Conservation (phyloP, 2,329 filamentous ascomycete species). For the Macroventuria anomochaeta region DNA sequence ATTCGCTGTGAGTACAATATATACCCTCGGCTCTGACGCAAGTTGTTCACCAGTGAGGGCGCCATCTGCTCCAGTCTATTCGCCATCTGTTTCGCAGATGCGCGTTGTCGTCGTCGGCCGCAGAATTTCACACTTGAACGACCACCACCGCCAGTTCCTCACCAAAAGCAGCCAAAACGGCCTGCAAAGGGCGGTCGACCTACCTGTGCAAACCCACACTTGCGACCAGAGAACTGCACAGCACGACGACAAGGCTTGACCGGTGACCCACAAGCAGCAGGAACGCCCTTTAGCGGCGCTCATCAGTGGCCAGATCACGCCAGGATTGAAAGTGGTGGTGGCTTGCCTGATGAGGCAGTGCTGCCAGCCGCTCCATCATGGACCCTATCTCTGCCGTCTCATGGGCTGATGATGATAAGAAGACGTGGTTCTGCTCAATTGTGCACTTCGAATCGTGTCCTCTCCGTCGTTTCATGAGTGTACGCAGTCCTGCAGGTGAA, state of each 20-base stretch:
- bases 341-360: slow-evolving; percentile 29
- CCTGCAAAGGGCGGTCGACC: slow-evolving; percentile 23
- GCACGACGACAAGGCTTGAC: slow-evolving; percentile 18
- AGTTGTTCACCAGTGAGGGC: slow-evolving; percentile 16
- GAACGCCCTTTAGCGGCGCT: slow-evolving; percentile 27
- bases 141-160: slow-evolving; percentile 20
- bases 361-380: slow-evolving; percentile 13
- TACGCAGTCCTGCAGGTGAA: slow-evolving; percentile 13
- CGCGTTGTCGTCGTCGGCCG: slow-evolving; percentile 12
- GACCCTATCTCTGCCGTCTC: slow-evolving; percentile 1
- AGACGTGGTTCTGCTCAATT: slow-evolving; percentile 7
- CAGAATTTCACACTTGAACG: background rate
- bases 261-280: slow-evolving; percentile 32
- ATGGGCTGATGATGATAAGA: slow-evolving; percentile 11
- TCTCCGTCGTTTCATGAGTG: slow-evolving; percentile 6
- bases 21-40: slow-evolving; percentile 24
- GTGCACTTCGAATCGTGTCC: background rate
- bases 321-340: slow-evolving; percentile 13
- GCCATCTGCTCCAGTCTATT: slow-evolving; percentile 17
- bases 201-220: slow-evolving; percentile 2
- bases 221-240: slow-evolving; percentile 11
- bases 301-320: slow-evolving; percentile 19
- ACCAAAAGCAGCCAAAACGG: slow-evolving; percentile 13
- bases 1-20: slow-evolving; percentile 34
- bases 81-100: slow-evolving; percentile 18